Conservation (phyloP, 148 eudicot species). For the Simmondsia chinensis region DNA sequence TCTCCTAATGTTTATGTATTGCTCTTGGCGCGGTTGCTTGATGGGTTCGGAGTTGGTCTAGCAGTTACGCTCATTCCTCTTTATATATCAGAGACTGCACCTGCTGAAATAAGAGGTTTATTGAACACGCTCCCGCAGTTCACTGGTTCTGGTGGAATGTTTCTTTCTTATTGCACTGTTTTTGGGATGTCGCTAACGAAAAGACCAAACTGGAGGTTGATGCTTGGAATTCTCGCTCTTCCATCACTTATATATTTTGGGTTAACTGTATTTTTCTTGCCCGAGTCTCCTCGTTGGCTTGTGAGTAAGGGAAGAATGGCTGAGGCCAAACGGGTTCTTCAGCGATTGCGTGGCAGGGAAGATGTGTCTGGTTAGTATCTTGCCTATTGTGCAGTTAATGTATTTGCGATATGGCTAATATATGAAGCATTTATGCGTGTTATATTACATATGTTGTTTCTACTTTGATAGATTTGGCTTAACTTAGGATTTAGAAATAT, state of each 20-base stretch:
- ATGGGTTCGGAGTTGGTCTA: conserved; percentile 67
- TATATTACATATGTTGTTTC: too few relatives aligned
- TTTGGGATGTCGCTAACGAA: conserved; percentile 57
- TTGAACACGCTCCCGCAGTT: conserved; percentile 68
- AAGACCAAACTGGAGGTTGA: conserved; percentile 59
- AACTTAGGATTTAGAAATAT: too few relatives aligned
- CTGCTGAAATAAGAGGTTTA: conserved; percentile 56
- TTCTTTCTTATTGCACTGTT: conserved; percentile 50
- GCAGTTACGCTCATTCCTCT: conserved; percentile 56
- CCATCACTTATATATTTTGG: conserved; percentile 45
- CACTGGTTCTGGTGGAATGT: conserved; percentile 53
- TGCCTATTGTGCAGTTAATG: conserved; percentile 1
- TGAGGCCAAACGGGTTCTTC: conserved; percentile 63
- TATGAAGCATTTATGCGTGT: too few relatives aligned
- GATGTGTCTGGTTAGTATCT: conserved; percentile 53
- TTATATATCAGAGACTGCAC: conserved; percentile 72
- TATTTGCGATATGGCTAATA: not conserved
- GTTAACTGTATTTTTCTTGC: conserved; percentile 47
- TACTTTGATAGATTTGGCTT: too few relatives aligned
- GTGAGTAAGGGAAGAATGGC: conserved; percentile 64
- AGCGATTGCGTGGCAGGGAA: conserved; percentile 53
- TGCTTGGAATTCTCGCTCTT: conserved; percentile 50
- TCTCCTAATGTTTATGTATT: conserved; percentile 57
- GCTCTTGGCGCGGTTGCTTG: conserved; percentile 50
- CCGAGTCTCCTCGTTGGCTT: conserved; percentile 82